phyloP scores from a whole-genome alignment of 306 rosid species.

The Cyamopsis tetragonoloba region DNA sequence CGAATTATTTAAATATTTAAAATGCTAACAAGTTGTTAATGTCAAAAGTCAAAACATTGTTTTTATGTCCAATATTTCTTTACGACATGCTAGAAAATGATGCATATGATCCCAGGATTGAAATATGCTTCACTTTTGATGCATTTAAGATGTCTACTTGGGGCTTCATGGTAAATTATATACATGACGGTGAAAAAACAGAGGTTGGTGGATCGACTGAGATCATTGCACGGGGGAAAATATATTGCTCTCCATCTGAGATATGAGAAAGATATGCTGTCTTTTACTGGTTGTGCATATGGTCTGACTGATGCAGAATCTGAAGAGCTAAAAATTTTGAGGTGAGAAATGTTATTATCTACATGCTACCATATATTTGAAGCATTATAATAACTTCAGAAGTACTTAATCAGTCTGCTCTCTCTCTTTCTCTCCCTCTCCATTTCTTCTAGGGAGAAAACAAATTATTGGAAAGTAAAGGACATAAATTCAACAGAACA shows the following conservation, averaged over 20 bases:
- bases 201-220: slow-evolving; percentile 96
- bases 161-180: slow-evolving; percentile 86
- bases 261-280: slow-evolving; percentile 93
- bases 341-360: slow-evolving; percentile 40
- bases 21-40: slow-evolving; percentile 2
- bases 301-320: slow-evolving; percentile 77
- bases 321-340: slow-evolving; percentile 86
- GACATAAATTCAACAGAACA: slow-evolving; percentile 79
- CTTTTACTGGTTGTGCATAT: slow-evolving; percentile 87
- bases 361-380: slow-evolving; percentile 1
- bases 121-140: slow-evolving; percentile 37
- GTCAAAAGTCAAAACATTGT: slow-evolving; percentile 16
- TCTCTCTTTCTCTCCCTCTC: not conserved
- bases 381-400: not conserved
- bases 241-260: slow-evolving; percentile 93
- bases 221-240: slow-evolving; percentile 68
- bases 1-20: slow-evolving; percentile 9
- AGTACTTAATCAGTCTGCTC: not conserved
- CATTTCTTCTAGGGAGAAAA: slow-evolving; percentile 67
- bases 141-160: slow-evolving; percentile 90
- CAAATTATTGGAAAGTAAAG: slow-evolving; percentile 86
- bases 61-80: slow-evolving; percentile 19
- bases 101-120: slow-evolving; percentile 37
- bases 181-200: slow-evolving; percentile 89
- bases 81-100: slow-evolving; percentile 33